phyloP scores from a whole-genome alignment of 2,329 filamentous ascomycete genomes.

The Allantophomopsis cytisporea region DNA sequence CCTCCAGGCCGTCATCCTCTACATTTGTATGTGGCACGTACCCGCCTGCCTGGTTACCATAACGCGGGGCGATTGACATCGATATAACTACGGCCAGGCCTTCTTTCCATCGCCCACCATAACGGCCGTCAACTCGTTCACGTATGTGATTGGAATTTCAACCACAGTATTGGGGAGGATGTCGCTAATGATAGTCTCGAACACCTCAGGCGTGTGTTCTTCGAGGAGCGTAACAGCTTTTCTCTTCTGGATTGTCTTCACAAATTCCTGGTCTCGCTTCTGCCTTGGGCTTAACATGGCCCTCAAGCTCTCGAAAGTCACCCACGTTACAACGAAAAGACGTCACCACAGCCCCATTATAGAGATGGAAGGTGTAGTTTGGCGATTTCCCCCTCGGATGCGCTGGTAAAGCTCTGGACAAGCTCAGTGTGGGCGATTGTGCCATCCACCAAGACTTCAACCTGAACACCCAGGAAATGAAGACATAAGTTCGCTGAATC shows the following conservation, averaged over 20 bases:
- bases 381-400: too few relatives aligned
- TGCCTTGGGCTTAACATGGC: constrained; percentile 52
- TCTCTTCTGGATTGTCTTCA: constrained; percentile 39
- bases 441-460: too few relatives aligned
- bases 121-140: constrained; percentile 60
- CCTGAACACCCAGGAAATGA: too few relatives aligned
- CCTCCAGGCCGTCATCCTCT: constrained; percentile 2
- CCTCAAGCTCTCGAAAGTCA: constrained; percentile 39
- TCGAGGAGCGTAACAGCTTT: constrained; percentile 51
- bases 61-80: constrained; percentile 49
- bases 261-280: constrained; percentile 42
- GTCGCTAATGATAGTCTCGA: constrained; percentile 52
- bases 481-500: too few relatives aligned
- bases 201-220: constrained; percentile 40
- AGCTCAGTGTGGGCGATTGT: too few relatives aligned
- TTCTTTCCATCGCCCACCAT: constrained; percentile 31
- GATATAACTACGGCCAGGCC: constrained; percentile 56
- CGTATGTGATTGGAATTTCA: constrained; percentile 45
- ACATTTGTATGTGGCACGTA: neutral
- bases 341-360: constrained; percentile 56
- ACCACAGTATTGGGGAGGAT: constrained; percentile 41
- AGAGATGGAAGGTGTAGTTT: constrained; percentile 54
- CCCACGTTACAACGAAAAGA: constrained; percentile 52
- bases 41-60: constrained; percentile 31
- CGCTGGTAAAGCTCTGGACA: too few relatives aligned